A percentile compares a stretch with the other conserved stretches of the same genome.
Conservation (phyloP, 257 asterid species). For the Misopates orontium region DNA sequence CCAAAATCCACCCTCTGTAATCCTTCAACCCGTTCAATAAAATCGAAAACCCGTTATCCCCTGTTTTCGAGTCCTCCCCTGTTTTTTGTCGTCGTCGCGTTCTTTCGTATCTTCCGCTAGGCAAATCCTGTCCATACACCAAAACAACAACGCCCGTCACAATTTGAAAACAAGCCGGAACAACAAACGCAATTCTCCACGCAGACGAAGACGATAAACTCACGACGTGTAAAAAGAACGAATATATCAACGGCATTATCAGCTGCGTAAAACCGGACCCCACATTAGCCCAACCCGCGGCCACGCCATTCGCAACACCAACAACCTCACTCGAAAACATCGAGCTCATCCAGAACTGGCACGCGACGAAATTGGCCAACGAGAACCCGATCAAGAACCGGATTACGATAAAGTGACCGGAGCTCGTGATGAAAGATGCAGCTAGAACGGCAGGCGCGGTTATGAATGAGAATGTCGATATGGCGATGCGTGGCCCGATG, state of each 20-base stretch:
- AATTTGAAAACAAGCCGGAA: slow-evolving; percentile 44
- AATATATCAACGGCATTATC: slow-evolving; percentile 44
- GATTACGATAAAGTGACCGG: slow-evolving; percentile 34
- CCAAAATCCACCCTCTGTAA: slow-evolving; percentile 63
- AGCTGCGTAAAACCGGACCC: slow-evolving; percentile 62
- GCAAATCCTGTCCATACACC: slow-evolving; percentile 52
- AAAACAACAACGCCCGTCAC: slow-evolving; percentile 45
- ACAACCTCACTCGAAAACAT: slow-evolving; percentile 59
- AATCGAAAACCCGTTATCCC: slow-evolving; percentile 13
- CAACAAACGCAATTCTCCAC: slow-evolving; percentile 51
- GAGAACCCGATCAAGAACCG: slow-evolving; percentile 56
- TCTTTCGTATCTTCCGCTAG: slow-evolving; percentile 36
- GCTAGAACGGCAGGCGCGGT: slow-evolving; percentile 47
- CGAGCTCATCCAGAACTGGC: slow-evolving; percentile 69
- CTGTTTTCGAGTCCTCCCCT: background rate
- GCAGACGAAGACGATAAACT: slow-evolving; percentile 33
- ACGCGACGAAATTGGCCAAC: slow-evolving; percentile 57
- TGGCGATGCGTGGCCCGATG: slow-evolving; percentile 53
- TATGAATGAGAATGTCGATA: slow-evolving; percentile 51
- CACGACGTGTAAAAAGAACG: slow-evolving; percentile 21
- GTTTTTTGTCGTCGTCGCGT: background rate
- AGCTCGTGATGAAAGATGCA: slow-evolving; percentile 33
- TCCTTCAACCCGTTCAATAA: slow-evolving; percentile 41
- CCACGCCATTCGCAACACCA: slow-evolving; percentile 54
- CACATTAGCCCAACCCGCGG: slow-evolving; percentile 69